phyloP scores from a whole-genome alignment of 2,329 filamentous ascomycete genomes.

The Neofusicoccum laricinum region DNA sequence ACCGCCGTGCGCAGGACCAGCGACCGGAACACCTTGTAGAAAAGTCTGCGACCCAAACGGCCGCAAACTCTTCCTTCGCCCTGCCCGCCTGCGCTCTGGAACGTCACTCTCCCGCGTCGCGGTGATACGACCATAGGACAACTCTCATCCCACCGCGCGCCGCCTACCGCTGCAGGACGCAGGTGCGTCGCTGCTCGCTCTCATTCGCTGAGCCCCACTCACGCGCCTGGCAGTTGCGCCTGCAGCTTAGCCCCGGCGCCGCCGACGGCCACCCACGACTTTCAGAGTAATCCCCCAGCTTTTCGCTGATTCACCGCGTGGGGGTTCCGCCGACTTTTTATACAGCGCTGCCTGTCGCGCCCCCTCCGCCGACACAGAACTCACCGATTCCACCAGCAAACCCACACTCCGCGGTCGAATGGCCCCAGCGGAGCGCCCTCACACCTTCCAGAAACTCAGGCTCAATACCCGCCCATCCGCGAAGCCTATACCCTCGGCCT shows the following conservation, averaged over 20 bases:
- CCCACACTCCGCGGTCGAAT: constrained; percentile 26
- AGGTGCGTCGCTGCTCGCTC: constrained; percentile 1
- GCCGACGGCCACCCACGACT: constrained; percentile 11
- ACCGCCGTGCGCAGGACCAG: background rate
- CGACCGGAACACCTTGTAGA: constrained; percentile 5
- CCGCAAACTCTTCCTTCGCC: background rate
- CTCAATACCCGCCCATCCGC: constrained; percentile 35
- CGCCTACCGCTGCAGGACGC: constrained; percentile 1
- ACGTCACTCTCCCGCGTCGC: background rate
- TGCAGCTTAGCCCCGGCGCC: constrained; percentile 5
- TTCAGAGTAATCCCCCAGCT: constrained; percentile 13
- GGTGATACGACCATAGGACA: constrained; percentile 1
- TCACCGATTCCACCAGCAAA: background rate
- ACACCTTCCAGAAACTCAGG: constrained; percentile 42
- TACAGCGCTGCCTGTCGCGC: constrained; percentile 23
- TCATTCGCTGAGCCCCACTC: constrained; percentile 12
- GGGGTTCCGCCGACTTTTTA: constrained; percentile 17
- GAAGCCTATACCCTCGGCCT: constrained; percentile 35
- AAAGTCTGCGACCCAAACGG: constrained; percentile 2
- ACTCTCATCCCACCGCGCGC: constrained; percentile 3
- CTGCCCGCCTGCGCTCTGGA: background rate
- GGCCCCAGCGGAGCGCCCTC: constrained; percentile 39
- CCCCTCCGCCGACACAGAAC: constrained; percentile 29
- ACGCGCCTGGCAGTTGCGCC: background rate
- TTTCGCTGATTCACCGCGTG: constrained; percentile 13